phyloP scores from a whole-genome alignment of 805 yeast genomes.

The Candida cerambycidarum region DNA sequence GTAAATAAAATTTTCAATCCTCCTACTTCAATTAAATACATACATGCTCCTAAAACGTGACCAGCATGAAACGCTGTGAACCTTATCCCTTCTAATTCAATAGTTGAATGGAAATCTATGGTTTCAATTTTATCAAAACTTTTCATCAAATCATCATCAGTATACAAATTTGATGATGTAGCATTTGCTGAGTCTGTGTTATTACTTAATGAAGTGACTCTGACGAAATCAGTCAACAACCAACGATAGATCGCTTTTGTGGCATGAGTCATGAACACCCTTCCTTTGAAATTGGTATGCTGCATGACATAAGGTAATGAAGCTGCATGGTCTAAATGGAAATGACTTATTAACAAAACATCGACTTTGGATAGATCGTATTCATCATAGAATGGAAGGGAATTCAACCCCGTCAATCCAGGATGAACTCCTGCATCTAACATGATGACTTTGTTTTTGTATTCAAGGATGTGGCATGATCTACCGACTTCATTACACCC shows the following conservation, averaged over 20 bases:
- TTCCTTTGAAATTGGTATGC: conserved; percentile 89
- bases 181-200: conserved; percentile 36
- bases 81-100: conserved; percentile 89
- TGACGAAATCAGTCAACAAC: conserved; percentile 90
- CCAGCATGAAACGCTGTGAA: conserved; percentile 99
- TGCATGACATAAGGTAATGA: conserved; percentile 98
- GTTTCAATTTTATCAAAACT: conserved; percentile 92
- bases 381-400: conserved; percentile 94
- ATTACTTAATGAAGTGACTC: conserved; percentile 66
- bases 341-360: conserved; percentile 83
- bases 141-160: conserved; percentile 85
- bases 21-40: conserved; percentile 94
- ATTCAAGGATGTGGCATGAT: conserved; percentile 89
- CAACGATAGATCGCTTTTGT: conserved; percentile 97
- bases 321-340: conserved; percentile 98
- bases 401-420: conserved; percentile 83
- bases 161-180: conserved; percentile 56
- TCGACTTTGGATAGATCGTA: conserved; percentile 88
- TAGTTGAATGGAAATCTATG: conserved; percentile 91
- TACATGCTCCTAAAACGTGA: conserved; percentile 98
- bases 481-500: conserved; percentile 99
- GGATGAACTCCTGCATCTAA: conserved; percentile 98
- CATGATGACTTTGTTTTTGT: conserved; percentile 94
- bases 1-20: conserved; percentile 87
- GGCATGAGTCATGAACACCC: conserved; percentile 99